phyloP scores from a whole-genome alignment of 345 rosid genomes.

The Durio zibethinus region DNA sequence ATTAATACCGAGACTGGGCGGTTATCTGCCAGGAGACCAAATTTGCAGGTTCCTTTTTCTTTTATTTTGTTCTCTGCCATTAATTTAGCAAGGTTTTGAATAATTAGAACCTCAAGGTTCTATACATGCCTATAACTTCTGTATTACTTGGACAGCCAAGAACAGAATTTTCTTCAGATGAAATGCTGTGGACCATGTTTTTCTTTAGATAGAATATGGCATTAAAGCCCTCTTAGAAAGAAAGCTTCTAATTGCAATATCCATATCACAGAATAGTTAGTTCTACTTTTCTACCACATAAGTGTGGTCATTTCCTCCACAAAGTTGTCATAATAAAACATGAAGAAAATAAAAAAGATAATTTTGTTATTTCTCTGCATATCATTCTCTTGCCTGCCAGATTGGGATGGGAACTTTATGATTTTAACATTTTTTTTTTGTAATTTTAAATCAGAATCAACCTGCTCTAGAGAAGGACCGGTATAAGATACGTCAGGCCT shows the following conservation, averaged over 20 bases:
- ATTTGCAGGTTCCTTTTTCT: conserved; percentile 64
- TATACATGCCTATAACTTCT: neutral
- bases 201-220: neutral
- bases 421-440: neutral
- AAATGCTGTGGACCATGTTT: neutral
- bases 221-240: neutral
- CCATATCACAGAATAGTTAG: neutral
- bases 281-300: neutral
- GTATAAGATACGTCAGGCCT: conserved; percentile 95
- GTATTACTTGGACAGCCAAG: neutral
- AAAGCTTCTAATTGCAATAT: neutral
- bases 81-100: conserved; percentile 3
- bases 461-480: conserved; percentile 99
- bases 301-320: neutral
- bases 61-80: conserved; percentile 1
- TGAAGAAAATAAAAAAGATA: neutral
- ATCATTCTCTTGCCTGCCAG: neutral
- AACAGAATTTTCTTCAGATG: neutral
- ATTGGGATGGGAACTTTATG: neutral
- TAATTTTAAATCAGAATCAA: conserved; percentile 61
- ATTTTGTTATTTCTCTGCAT: neutral
- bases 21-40: conserved; percentile 97
- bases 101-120: neutral
- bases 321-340: neutral
- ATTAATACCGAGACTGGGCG: conserved; percentile 98